Evolutionary conservation across 306 rosid genomes (phyloP).

Genomic region (Cyamopsis tetragonoloba): DNA sequence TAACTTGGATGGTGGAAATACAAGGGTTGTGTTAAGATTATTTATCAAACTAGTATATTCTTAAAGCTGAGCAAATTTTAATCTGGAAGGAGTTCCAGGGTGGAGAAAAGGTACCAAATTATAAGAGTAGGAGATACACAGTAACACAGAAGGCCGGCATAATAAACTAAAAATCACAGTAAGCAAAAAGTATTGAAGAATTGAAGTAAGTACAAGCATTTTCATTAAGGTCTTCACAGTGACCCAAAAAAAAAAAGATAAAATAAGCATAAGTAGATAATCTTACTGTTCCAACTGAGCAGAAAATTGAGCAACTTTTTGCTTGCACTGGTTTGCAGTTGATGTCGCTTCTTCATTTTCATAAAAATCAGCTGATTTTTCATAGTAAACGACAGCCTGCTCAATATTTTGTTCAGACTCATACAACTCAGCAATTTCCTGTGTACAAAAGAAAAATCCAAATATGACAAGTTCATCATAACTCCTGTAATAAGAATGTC

Average conservation of each 20-base stretch:
- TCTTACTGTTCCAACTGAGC: constrained; percentile 93
- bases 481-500: background rate
- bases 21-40: background rate
- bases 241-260: background rate
- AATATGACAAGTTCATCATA: constrained; percentile 4
- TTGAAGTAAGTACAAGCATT: background rate
- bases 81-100: background rate
- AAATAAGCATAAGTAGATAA: constrained; percentile 9
- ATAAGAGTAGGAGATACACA: background rate
- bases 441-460: constrained; percentile 5
- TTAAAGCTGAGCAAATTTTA: background rate
- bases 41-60: background rate
- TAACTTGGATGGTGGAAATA: background rate
- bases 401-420: constrained; percentile 81
- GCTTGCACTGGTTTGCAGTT: constrained; percentile 94
- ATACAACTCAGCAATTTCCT: constrained; percentile 93
- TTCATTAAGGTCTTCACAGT: background rate
- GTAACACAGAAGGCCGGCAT: background rate
- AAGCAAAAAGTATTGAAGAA: background rate
- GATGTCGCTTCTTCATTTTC: constrained; percentile 81
- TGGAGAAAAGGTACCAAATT: background rate
- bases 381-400: constrained; percentile 71
- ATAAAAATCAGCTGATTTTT: constrained; percentile 85
- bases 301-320: constrained; percentile 90
- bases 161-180: background rate